Evolutionary conservation across 495 filamentous ascomycete genomes (phyloP).

Genomic region (Penicillium dipodomyicola): DNA sequence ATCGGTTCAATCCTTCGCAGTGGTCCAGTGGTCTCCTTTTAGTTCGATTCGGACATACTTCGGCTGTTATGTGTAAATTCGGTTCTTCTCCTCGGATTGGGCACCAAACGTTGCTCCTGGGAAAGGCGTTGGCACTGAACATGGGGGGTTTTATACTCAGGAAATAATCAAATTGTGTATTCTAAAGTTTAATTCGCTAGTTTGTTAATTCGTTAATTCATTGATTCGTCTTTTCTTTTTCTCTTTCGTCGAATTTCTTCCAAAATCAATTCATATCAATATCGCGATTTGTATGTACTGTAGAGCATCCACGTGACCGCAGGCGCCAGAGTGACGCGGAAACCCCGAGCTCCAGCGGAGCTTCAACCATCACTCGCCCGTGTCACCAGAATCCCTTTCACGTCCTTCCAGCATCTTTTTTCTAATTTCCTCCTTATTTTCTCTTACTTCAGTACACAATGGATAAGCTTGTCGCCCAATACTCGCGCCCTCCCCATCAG

Average conservation of each 20-base stretch:
- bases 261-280: background rate
- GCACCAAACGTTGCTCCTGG: background rate
- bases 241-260: background rate
- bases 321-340: conserved; percentile 50
- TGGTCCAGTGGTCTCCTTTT: background rate
- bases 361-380: conserved; percentile 30
- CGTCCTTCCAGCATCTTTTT: conserved; percentile 13
- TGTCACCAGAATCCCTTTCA: conserved; percentile 22
- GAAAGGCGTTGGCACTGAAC: conserved; percentile 9
- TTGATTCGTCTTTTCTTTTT: background rate
- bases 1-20: background rate
- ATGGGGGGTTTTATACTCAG: conserved; percentile 6
- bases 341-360: conserved; percentile 37
- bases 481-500: conserved; percentile 71
- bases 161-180: conserved; percentile 13
- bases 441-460: conserved; percentile 49
- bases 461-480: conserved; percentile 90
- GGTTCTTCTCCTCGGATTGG: conserved; percentile 2
- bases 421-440: conserved; percentile 6
- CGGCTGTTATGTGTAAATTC: conserved; percentile 7
- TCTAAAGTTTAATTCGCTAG: conserved; percentile 9
- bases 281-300: background rate
- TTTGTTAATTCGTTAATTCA: background rate
- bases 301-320: conserved; percentile 36
- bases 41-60: background rate